Conservation (phyloP, 2,329 filamentous ascomycete genomes). For the Xylaria hypoxylon region DNA sequence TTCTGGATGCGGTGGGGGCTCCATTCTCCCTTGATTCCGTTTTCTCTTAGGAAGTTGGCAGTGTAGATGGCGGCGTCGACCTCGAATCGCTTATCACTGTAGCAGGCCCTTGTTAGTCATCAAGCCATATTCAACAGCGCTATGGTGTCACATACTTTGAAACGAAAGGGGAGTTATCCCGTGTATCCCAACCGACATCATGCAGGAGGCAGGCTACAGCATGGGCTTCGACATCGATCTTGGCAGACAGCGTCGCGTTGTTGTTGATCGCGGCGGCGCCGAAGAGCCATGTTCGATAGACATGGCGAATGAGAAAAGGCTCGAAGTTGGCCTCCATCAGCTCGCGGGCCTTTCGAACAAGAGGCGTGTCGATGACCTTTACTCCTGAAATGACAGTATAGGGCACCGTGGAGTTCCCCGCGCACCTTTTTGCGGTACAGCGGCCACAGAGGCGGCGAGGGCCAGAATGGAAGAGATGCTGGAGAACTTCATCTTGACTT, state of each 20-base stretch:
- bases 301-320: constrained; percentile 38
- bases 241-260: constrained; percentile 43
- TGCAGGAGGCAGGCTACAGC: constrained; percentile 43
- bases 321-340: constrained; percentile 41
- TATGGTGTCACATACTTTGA: constrained; percentile 20
- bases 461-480: constrained; percentile 33
- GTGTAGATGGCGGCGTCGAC: constrained; percentile 48
- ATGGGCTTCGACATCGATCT: constrained; percentile 44
- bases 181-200: constrained; percentile 46
- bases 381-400: constrained; percentile 44
- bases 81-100: constrained; percentile 45
- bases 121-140: not conserved
- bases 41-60: constrained; percentile 41
- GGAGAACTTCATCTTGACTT: constrained; percentile 38
- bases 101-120: constrained; percentile 2
- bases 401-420: constrained; percentile 32
- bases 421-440: constrained; percentile 26
- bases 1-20: constrained; percentile 39
- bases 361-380: constrained; percentile 45
- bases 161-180: constrained; percentile 39
- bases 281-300: constrained; percentile 45
- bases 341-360: constrained; percentile 40
- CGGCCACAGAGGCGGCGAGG: constrained; percentile 28
- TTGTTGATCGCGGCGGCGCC: constrained; percentile 40
- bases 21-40: constrained; percentile 42